Evolutionary conservation across 2,329 filamentous ascomycete genomes (phyloP), one percentile per base, ranked within the genome.

Genomic region (Mycocentrospora acerina): DNA sequence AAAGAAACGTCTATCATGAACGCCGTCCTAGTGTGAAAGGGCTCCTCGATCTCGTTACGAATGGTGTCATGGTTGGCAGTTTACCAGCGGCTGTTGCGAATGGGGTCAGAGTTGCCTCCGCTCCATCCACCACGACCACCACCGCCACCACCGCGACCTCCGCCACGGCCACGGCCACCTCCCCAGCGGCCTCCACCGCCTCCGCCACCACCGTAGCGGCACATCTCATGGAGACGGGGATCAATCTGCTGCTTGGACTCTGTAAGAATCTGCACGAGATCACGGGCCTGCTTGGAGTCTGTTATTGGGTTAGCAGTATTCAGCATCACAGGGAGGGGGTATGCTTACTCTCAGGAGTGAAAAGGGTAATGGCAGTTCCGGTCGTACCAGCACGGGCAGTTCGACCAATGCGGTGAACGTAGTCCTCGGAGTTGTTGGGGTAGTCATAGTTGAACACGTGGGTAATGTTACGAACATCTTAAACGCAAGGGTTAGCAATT

Each of bases 391-490:
- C 80, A 77, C 81, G 80, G 72, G 76, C 81, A 66, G 81, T 84
- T 73, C 81, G 79, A 66, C 81, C 81, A 67, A 83, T 83, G 64
- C 81, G 80, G 69, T 84, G 81, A 67, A 84, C 78, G 60, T 84
- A 84, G 62, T 84, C 81, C 69, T 84, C 81, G 60, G 80, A 83
- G 69, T 84, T 97, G 79, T 97, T 97, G 71, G 91, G 91, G 75
- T 97, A 97, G 72, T 97, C 93, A 88, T 97, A 96, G 84, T 97
- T 97, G 77, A 98, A 82, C 75, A 98, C 93, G 78, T 98, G 93
- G 75, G 93, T 97, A 78, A 98, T 98, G 81, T 98, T 95, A 77
- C 90, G 91, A 79, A 98, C 93, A 86, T 98, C 93, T 97, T 96
- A 75, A 77, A 75, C 71, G 76, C 69, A 79, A 72, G 81, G 79